Percentiles rank a stretch among this genome's conserved stretches.
Conservation (phyloP, 1,284 basidiomycete genomes). For the Fomitopsis pinicola region DNA sequence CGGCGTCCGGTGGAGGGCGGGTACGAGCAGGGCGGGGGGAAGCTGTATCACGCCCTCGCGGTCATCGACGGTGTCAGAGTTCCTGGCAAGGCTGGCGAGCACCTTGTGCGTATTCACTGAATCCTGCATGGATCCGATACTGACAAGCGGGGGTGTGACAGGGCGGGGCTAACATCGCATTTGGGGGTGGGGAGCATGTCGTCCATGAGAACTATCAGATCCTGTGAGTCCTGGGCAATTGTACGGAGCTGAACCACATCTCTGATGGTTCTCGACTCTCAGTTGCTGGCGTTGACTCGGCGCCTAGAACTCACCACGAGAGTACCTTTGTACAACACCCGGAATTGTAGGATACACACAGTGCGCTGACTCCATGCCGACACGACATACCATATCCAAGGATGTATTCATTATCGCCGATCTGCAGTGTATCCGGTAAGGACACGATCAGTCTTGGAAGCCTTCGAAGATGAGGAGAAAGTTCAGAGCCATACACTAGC, state of each 20-base stretch:
- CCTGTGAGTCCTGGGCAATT: constrained; percentile 37
- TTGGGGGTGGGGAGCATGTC: constrained; percentile 37
- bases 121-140: constrained; percentile 6
- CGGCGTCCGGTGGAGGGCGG: constrained; percentile 39
- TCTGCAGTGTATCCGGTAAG: too few species aligned
- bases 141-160: constrained; percentile 14
- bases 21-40: constrained; percentile 35
- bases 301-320: not conserved
- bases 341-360: not conserved
- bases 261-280: not conserved
- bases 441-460: too few species aligned
- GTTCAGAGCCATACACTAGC: not conserved
- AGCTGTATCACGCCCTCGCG: constrained; percentile 35
- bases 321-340: not conserved
- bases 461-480: not conserved
- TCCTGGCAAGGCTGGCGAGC: constrained; percentile 69
- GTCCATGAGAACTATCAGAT: constrained; percentile 50
- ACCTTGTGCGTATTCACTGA: constrained; percentile 43
- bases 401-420: not conserved
- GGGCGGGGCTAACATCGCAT: constrained; percentile 40
- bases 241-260: not conserved
- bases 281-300: constrained; percentile 9
- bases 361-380: not conserved
- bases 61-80: constrained; percentile 46
- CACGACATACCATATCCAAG: not conserved